Conservation (phyloP, 2,329 filamentous ascomycete genomes). For the Sarocladiaceae sp. region DNA sequence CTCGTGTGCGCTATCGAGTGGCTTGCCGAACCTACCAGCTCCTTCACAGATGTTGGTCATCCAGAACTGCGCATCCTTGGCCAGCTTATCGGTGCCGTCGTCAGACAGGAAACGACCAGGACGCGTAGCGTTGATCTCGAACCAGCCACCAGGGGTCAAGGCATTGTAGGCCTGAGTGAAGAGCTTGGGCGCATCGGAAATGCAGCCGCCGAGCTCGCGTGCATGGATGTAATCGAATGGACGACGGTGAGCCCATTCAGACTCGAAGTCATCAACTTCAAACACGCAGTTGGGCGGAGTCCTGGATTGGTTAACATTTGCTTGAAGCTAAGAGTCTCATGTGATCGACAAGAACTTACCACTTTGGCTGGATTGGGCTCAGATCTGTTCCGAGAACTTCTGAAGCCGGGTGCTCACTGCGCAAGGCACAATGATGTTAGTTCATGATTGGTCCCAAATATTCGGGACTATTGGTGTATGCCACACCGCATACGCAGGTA, state of each 20-base stretch:
- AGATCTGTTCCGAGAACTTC: constrained; percentile 35
- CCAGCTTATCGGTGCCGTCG: constrained; percentile 10
- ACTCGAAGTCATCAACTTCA: constrained; percentile 12
- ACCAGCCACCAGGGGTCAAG: constrained; percentile 8
- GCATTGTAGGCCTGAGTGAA: constrained; percentile 6
- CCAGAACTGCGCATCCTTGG: constrained; percentile 11
- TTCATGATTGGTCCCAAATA: constrained; percentile 13
- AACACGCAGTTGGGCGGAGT: constrained; percentile 23
- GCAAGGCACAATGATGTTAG: constrained; percentile 14
- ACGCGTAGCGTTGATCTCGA: constrained; percentile 10
- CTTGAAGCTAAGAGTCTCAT: too few species aligned
- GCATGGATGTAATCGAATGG: constrained; percentile 13
- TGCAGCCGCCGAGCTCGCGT: constrained; percentile 12
- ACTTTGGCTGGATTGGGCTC: constrained; percentile 39
- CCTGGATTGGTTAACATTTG: background rate
- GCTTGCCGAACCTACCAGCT: constrained; percentile 11
- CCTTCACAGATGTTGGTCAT: constrained; percentile 12
- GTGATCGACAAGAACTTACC: too few species aligned
- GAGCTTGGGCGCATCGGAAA: constrained; percentile 4
- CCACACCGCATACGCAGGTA: constrained; percentile 17
- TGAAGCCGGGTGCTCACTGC: constrained; percentile 18
- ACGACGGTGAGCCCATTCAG: constrained; percentile 10
- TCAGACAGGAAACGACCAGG: constrained; percentile 10
- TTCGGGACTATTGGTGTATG: constrained; percentile 20
- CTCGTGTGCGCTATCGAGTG: constrained; percentile 10